Percentiles rank a stretch among this genome's conserved stretches.
Conservation (phyloP, 164 flowering plant genomes). For the Vitis rotundifolia region DNA sequence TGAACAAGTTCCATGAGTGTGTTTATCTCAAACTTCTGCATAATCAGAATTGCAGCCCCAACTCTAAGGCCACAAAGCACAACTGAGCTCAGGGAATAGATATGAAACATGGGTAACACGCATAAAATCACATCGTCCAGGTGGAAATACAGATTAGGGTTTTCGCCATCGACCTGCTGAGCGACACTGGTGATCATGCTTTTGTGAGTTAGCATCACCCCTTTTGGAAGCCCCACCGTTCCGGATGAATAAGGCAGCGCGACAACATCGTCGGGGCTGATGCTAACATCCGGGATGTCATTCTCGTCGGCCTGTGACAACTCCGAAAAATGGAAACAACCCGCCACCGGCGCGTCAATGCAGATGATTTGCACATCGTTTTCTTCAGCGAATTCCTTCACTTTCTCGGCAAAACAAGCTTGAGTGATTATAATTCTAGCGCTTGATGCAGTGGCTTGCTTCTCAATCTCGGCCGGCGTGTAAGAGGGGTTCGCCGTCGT, state of each 20-base stretch:
- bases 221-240: constrained; percentile 90
- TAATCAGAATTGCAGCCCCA: constrained; percentile 72
- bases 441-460: constrained; percentile 62
- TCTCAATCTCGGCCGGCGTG: constrained; percentile 30
- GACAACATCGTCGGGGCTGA: constrained; percentile 73
- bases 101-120: constrained; percentile 82
- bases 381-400: constrained; percentile 33
- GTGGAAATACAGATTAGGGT: constrained; percentile 63
- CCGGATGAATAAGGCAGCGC: constrained; percentile 94
- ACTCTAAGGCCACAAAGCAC: constrained; percentile 71
- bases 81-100: constrained; percentile 79
- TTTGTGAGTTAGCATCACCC: constrained; percentile 84
- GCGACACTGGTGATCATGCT: constrained; percentile 82
- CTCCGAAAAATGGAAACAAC: constrained; percentile 58
- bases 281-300: constrained; percentile 40
- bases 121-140: constrained; percentile 75
- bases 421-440: constrained; percentile 57
- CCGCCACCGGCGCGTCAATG: constrained; percentile 43
- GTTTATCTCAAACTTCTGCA: constrained; percentile 78
- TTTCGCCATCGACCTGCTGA: constrained; percentile 96
- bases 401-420: constrained; percentile 50
- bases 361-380: constrained; percentile 38
- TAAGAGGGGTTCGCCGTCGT: constrained; percentile 37
- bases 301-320: constrained; percentile 43
- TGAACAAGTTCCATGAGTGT: constrained; percentile 52